Evolutionary conservation across 306 rosid species (phyloP), one percentile per base, ranked within the genome.

Genomic region (Vachellia pachyceras): DNA sequence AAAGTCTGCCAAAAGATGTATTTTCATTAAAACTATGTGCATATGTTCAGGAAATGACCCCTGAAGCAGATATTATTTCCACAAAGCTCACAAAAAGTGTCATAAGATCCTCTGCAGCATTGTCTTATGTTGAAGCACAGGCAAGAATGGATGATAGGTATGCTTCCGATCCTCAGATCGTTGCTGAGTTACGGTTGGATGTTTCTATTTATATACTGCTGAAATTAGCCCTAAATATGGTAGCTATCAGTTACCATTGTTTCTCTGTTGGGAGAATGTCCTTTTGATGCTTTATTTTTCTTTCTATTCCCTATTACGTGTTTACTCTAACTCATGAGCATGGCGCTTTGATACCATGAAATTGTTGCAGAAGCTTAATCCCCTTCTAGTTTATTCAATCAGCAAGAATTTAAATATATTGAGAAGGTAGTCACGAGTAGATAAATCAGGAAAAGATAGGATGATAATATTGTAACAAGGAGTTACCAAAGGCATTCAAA

Each of bases 61-160:
- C 98, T 82, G 95, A 92, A 82, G 99, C 98, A 6, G 97, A 95
- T 81, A 87, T 95, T 80, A 85, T 92, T 72, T 89, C 94, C 77
- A 91, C 90, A 36, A 88, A 85, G 87, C 92, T 54, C 88, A 91
- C 97, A 72, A 95, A 92, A 88, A 95, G 98, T 91, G 81, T 95
- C 73, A 93, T 95, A 63, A 93, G 89, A 82, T 95, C 99, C 14
- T 79, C 86, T 72, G 99, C 99, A 41, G 96, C 99, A 57, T 78
- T 95, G 84, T 95, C 99, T 49, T 95, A 95, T 71, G 83, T 95
- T 82, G 99, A 95, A 88, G 99, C 98, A 84, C 99, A 95, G 76
- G 97, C 99, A 0, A 95, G 97, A 89, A 95, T 95, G 97, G 99
- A 95, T 83, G 99, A 95, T 77, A 91, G 96, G 99, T 93, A 73